Base-by-base conservation (phyloP, 805 yeast species). In the Starmerella etchellsii region DNA sequence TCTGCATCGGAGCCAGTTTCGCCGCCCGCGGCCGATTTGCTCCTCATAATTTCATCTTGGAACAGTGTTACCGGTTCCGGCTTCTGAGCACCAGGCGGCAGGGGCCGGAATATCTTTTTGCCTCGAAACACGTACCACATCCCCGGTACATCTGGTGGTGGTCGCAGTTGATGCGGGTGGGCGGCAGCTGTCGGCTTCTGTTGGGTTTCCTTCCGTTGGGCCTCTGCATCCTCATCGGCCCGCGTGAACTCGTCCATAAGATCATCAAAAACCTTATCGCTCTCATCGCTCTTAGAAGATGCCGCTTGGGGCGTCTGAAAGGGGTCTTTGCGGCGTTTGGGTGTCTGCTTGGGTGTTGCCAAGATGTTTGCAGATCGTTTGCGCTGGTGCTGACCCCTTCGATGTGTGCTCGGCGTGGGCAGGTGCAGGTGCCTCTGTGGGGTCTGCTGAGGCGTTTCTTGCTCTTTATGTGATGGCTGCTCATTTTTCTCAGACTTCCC, bases 61-160 rank as follows among this genome's bases (percentile, higher is more conserved):
- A 52, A 52, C 10, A 52, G 46, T 9, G 39, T 42, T 26, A 49
- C 47, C 7, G 55, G 54, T 39, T 42, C 37, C 21, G 49, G 31
- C 8, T 41, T 50, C 31, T 45, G 40, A 33, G 50, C 56, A 16
- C 50, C 54, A 13, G 46, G 43, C 13, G 55, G 53, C 23, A 59
- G 54, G 21, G 62, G 63, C 27, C 65, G 43, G 43, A 61, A 62
- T 28, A 62, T 52, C 49, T 50, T 49, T 43, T 59, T 61, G 23
- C 65, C 65, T 11, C 65, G 50, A 41, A 62, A 61, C 15, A 53
- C 58, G 46, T 57, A 62, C 63, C 61, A 57, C 58, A 62, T 54
- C 11, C 66, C 66, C 7, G 53, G 53, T 14, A 50, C 52, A 25
- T 47, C 30, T n/a, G 53, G 53, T 10, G 51, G 49, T 4, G 52